These are phyloP conservation scores for Lepraria neglecta DNA, from an alignment of 495 filamentous ascomycete genomes.

Conservation along the genomic window DNA sequence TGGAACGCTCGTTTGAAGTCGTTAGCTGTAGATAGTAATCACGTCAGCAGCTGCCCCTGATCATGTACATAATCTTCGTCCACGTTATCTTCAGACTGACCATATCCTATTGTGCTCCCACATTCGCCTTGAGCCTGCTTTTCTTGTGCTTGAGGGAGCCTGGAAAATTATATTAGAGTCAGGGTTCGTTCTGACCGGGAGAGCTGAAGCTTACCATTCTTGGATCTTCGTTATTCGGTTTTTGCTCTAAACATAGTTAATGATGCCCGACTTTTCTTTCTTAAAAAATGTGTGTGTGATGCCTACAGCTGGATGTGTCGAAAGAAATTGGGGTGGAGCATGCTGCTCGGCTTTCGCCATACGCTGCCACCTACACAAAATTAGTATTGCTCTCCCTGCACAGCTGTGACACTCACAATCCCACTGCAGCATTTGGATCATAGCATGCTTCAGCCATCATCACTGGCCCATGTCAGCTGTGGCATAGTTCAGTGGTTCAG, in stretches of 20 bases:
- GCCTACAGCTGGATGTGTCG: conserved; percentile 62
- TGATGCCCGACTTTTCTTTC: not conserved
- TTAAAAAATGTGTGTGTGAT: no score
- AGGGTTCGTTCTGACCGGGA: not conserved
- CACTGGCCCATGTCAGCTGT: conserved; percentile 31
- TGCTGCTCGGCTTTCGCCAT: conserved; percentile 60
- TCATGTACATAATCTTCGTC: no score
- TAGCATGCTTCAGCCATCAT: conserved; percentile 64
- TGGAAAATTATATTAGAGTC: not conserved
- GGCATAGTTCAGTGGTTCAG: conserved; percentile 38
- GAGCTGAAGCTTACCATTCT: conserved; percentile 13
- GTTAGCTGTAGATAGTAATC: not conserved
- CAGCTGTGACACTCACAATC: conserved; percentile 47
- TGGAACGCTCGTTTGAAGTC: conserved; percentile 16
- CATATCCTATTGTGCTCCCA: conserved; percentile 10
- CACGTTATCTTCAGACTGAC: not conserved
- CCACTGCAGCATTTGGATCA: conserved; percentile 65
- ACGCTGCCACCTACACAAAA: conserved; percentile 38
- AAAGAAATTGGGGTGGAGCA: conserved; percentile 68
- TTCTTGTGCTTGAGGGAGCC: conserved; percentile 24
- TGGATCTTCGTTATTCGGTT: conserved; percentile 19
- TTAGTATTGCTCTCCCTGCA: not conserved
- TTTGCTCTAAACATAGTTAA: conserved; percentile 11
- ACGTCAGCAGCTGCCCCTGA: no score
- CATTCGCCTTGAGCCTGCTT: conserved; percentile 21